Evolutionary conservation across 148 eudicot species (phyloP), one percentile per base, ranked within the genome.

Genomic region (Spergularia bocconei): DNA sequence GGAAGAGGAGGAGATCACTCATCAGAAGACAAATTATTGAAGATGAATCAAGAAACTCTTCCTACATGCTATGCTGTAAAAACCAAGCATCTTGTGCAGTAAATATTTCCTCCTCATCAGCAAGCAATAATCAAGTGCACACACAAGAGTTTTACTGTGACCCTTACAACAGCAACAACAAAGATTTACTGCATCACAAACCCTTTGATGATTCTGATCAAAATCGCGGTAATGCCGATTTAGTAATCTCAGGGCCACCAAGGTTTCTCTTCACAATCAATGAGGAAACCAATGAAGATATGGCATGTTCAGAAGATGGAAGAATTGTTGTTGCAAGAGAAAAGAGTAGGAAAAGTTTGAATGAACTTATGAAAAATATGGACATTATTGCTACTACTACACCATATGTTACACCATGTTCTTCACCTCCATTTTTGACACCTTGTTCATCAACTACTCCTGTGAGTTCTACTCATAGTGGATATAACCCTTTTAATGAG

Each of bases 261-360:
- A 80, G 97, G 62, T 88, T 85, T 82, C 84, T 91, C 23, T 91
- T 84, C 88, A 83, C 97, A 8, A 91, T 91, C 39, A 83, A 82
- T 17, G 97, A 91, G 72, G 97, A 90, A 81, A 87, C 97, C 21
- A 87, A 72, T 53, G 97, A 90, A 36, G 97, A 91, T 75, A 82
- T 91, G 78, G 97, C 88, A 38, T 33, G 13, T 4, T 79, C 86
- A 63, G 93, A 91, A 78, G 91, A 88, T 79, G 85, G 83, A 47
- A 77, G 29, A 79, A 76, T 60, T 69, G 36, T 44, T 6, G 10
- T 44, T 29, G 36, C 55, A 23, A 70, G 63, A 44, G 82, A 66
- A 54, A 84, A 72, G 44, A 85, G 83, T 55, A 77, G 87, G 33
- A 76, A 72, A 44, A 91, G 87, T 74, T 79, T 88, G 54, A 84